phyloP scores from a whole-genome alignment of 2,329 filamentous ascomycete species.

The Neurospora crassa region DNA sequence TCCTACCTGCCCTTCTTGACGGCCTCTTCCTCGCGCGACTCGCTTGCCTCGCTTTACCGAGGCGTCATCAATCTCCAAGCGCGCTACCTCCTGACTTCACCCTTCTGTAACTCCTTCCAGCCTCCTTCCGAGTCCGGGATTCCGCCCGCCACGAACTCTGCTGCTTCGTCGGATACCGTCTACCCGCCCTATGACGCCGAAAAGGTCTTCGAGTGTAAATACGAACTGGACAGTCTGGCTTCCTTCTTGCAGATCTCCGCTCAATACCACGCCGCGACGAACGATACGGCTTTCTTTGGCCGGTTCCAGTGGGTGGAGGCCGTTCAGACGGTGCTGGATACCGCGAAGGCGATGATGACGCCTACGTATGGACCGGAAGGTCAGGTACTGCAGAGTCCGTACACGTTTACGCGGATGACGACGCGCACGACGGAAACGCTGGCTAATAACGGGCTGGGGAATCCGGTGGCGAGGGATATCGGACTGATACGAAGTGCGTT shows the following conservation, averaged over 20 bases:
- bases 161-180: conserved; percentile 49
- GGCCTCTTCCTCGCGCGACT: conserved; percentile 29
- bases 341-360: conserved; percentile 60
- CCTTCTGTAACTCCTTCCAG: conserved; percentile 93
- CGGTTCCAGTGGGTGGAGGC: conserved; percentile 64
- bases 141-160: conserved; percentile 43
- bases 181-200: conserved; percentile 56
- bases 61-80: conserved; percentile 71
- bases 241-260: conserved; percentile 76
- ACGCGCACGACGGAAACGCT: conserved; percentile 73
- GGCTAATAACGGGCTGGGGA: conserved; percentile 65
- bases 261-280: conserved; percentile 67
- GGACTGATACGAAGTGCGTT: conserved; percentile 82
- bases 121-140: conserved; percentile 69
- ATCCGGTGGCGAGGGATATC: conserved; percentile 68
- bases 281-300: conserved; percentile 56
- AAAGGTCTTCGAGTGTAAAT: conserved; percentile 90
- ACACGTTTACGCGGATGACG: conserved; percentile 69
- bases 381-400: conserved; percentile 47
- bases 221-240: conserved; percentile 84
- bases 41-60: conserved; percentile 50
- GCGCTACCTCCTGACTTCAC: conserved; percentile 57
- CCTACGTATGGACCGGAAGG: conserved; percentile 62
- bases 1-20: conserved; percentile 57
- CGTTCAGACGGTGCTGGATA: conserved; percentile 57